Conservation (phyloP, 148 eudicot genomes). For the Dysphania ambrosioides region DNA sequence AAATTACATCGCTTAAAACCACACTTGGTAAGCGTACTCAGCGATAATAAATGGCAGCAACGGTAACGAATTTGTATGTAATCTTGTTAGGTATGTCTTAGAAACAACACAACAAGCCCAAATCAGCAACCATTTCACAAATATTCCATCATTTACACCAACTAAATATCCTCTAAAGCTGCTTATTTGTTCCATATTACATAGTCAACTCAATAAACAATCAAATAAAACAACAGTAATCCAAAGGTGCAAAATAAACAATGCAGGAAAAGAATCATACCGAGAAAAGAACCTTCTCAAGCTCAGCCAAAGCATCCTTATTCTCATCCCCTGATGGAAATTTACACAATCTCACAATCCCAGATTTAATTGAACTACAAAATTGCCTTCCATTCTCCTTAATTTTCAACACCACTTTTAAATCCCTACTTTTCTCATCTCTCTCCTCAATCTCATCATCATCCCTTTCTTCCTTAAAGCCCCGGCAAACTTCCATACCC, state of each 20-base stretch:
- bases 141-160: not conserved
- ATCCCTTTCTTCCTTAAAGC: constrained; percentile 45
- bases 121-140: not conserved
- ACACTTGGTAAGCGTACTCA: no score
- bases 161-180: not conserved
- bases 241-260: not conserved
- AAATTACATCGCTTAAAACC: no score
- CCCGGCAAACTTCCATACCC: constrained; percentile 40
- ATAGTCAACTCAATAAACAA: constrained; percentile 16
- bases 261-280: constrained; percentile 35
- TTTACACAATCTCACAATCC: constrained; percentile 50
- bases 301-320: constrained; percentile 43
- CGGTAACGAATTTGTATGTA: no score
- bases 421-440: constrained; percentile 13
- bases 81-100: no score
- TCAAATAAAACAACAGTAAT: not conserved
- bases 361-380: constrained; percentile 38
- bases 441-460: constrained; percentile 30
- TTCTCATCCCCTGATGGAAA: constrained; percentile 47
- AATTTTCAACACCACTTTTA: not conserved
- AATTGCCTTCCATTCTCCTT: constrained; percentile 19
- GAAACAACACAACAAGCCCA: not conserved
- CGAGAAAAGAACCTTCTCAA: constrained; percentile 52
- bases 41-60: no score
- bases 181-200: not conserved